Percentiles rank a stretch among this genome's conserved stretches.
phyloP scores from a whole-genome alignment of 805 yeast genomes.

The Candida ovalis region DNA sequence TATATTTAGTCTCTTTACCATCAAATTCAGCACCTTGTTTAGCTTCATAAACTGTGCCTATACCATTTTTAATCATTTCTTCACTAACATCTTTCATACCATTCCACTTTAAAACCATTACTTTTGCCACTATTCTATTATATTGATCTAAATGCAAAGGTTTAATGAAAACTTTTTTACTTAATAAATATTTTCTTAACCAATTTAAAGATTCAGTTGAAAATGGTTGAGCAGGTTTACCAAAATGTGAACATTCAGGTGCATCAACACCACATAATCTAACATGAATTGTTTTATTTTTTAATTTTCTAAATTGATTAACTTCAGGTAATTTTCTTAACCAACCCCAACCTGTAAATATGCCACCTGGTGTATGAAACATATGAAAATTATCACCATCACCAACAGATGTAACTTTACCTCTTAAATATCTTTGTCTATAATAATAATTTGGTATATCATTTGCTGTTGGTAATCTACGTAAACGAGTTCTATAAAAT shows the following conservation, averaged over 20 bases:
- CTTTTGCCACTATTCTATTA: slow-evolving; percentile 80
- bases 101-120: slow-evolving; percentile 53
- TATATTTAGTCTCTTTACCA: slow-evolving; percentile 59
- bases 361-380: slow-evolving; percentile 92
- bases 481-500: slow-evolving; percentile 43
- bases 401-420: slow-evolving; percentile 85
- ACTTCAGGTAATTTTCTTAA: slow-evolving; percentile 60
- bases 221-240: slow-evolving; percentile 85
- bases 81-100: slow-evolving; percentile 79
- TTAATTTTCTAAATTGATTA: slow-evolving; percentile 41
- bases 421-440: slow-evolving; percentile 47
- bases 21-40: slow-evolving; percentile 82
- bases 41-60: slow-evolving; percentile 87
- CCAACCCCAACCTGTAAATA: slow-evolving; percentile 92
- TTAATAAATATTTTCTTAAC: slow-evolving; percentile 64
- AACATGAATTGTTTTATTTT: slow-evolving; percentile 70
- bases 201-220: slow-evolving; percentile 81
- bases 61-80: slow-evolving; percentile 80
- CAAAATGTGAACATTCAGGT: slow-evolving; percentile 93
- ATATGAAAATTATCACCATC: slow-evolving; percentile 95
- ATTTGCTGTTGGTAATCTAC: slow-evolving; percentile 45
- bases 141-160: slow-evolving; percentile 87
- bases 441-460: slow-evolving; percentile 48
- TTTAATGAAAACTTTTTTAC: slow-evolving; percentile 65
- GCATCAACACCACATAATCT: slow-evolving; percentile 94